Conservation (phyloP, 495 filamentous ascomycete species). For the Chaetomium tenue region DNA sequence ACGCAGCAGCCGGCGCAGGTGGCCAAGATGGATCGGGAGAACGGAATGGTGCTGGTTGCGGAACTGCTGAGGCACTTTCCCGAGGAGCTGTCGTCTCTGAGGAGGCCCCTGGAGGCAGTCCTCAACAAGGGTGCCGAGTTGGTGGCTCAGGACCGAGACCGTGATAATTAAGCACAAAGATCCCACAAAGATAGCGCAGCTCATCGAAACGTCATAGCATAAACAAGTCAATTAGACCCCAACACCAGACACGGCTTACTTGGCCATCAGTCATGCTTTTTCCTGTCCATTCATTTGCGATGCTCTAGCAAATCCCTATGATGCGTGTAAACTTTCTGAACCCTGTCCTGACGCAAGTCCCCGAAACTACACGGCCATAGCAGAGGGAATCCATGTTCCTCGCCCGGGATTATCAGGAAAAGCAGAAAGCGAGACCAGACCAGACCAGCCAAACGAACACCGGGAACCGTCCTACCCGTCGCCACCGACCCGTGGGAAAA, state of each 20-base stretch:
- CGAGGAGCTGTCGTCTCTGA: constrained; percentile 37
- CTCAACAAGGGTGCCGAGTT: constrained; percentile 39
- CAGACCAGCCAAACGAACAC: constrained; percentile 46
- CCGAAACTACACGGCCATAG: constrained; percentile 35
- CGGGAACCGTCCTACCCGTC: constrained; percentile 36
- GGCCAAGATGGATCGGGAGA: constrained; percentile 57
- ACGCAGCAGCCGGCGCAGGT: constrained; percentile 33
- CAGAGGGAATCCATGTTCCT: constrained; percentile 28
- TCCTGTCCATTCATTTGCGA: constrained; percentile 40
- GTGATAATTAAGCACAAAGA: not conserved
- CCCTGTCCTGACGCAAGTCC: constrained; percentile 32
- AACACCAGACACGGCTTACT: constrained; percentile 19
- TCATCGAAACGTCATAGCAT: not conserved
- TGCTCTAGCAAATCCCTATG: constrained; percentile 43
- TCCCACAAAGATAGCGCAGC: not conserved
- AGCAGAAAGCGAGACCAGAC: constrained; percentile 45
- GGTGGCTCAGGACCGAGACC: constrained; percentile 30
- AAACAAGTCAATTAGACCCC: constrained; percentile 22
- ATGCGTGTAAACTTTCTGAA: constrained; percentile 35
- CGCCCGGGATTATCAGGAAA: constrained; percentile 39
- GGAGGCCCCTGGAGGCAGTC: constrained; percentile 36
- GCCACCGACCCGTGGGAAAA: constrained; percentile 19
- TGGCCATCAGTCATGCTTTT: constrained; percentile 40
- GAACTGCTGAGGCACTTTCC: constrained; percentile 55
- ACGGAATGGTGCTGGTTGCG: constrained; percentile 60